Conservation (phyloP, 106 monocot genomes). For the Dactylorhiza incarnata region DNA sequence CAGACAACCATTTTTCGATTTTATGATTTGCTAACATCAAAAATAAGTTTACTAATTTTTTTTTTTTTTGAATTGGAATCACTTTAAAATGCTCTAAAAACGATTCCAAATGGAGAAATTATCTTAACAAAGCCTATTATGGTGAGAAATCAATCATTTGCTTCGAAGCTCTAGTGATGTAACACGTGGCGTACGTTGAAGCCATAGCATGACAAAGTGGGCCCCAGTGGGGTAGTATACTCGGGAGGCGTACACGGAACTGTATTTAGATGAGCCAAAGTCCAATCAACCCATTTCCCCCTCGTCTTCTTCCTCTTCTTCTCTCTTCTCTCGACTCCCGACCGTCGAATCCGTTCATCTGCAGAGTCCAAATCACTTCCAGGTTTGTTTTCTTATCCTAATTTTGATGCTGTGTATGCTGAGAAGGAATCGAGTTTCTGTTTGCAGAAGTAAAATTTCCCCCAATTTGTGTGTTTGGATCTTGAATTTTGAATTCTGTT, state of each 20-base stretch:
- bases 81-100: too few relatives aligned
- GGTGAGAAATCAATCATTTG: too few relatives aligned
- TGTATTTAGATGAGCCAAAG: neutral
- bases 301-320: conserved; percentile 8
- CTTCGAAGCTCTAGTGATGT: neutral
- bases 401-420: neutral
- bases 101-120: too few relatives aligned
- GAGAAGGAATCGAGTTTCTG: neutral
- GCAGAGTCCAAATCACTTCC: neutral
- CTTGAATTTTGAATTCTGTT: neutral
- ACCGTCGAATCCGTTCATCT: neutral
- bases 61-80: too few relatives aligned
- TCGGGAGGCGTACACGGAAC: neutral
- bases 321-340: neutral
- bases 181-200: neutral
- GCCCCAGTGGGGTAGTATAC: neutral
- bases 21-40: too few relatives aligned
- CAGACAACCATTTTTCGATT: too few relatives aligned
- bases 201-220: neutral
- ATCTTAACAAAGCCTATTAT: too few relatives aligned
- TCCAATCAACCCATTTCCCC: neutral
- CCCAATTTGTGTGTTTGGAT: neutral
- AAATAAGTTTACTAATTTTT: too few relatives aligned
- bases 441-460: neutral
- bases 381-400: conserved; percentile 5